Base-by-base conservation (phyloP, 345 rosid species). In the Sisymbrium irio region DNA sequence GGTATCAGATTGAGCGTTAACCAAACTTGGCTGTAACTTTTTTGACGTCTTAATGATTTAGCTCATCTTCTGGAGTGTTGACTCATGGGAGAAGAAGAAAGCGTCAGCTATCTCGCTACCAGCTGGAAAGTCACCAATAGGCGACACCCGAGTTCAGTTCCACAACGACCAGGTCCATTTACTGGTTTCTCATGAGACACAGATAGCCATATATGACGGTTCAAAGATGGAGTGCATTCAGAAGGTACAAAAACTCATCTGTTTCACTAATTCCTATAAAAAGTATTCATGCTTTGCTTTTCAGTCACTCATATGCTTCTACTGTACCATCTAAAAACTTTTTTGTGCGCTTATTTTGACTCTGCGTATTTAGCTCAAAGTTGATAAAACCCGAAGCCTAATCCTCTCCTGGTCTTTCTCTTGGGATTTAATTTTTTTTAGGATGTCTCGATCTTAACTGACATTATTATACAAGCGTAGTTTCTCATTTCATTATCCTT, bases 51-150 rank as follows among this genome's bases (percentile, higher is more conserved):
- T 51, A 27, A 54, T 67, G 39, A 28, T 28, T 22, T 58, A 92
- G 93, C 81, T 90, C 62, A 76, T 77, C 41, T 75, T 81, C 46
- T 93, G 98, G 98, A 86, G 81, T 74, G 73, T 79, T 51, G 96
- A 89, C 37, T 64, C 83, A 7, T 93, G 97, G 98, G 98, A 93
- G 58, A 87, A 72, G 75, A 83, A 81, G 75, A 93, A 83, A 71
- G 74, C 82, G 20, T 69, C 76, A 51, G 53, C 75, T 9, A 77
- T 93, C 71, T 90, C 83, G 62, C 39, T 85, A 61, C 90, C 93
- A 53, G 80, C 81, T 49, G 96, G 93, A 40, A 87, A 79, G 77
- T 64, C 80, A 42, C 83, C 85, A 10, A 68, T 72, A 54, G 84
- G 88, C 18, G 93, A 88, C 72, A 87, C 91, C 3, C 80, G 86